These are phyloP conservation scores for Nicotiana noctiflora DNA, from an alignment of 257 asterid genomes.

Conservation along the genomic window DNA sequence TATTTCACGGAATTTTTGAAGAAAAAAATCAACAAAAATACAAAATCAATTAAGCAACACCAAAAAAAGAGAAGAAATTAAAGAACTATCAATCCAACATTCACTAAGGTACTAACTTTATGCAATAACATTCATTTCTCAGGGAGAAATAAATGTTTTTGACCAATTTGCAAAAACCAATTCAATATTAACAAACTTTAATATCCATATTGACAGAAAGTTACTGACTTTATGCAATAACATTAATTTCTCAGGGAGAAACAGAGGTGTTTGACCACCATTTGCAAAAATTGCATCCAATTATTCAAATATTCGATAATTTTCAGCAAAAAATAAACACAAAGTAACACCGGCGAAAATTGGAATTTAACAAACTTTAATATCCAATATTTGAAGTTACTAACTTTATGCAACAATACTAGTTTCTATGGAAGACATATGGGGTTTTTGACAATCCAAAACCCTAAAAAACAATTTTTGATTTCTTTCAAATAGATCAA, in stretches of 20 bases:
- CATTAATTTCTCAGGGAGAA: not conserved
- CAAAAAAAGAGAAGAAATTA: not conserved
- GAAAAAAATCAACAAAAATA: not conserved
- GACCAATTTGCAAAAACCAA: not conserved
- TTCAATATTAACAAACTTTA: not conserved
- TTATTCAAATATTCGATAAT: not conserved
- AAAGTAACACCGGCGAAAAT: not conserved
- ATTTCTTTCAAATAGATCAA: not conserved
- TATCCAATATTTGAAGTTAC: not conserved
- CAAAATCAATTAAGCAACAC: not conserved
- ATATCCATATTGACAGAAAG: not conserved
- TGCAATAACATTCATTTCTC: not conserved
- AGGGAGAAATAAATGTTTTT: too few relatives aligned
- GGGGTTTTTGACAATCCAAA: slow-evolving; percentile 7
- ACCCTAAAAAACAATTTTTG: not conserved
- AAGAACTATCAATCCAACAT: not conserved
- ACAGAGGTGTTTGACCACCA: not conserved
- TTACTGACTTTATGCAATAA: not conserved
- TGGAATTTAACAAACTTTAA: not conserved
- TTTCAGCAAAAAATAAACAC: not conserved
- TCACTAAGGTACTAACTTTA: not conserved
- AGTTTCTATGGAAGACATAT: not conserved
- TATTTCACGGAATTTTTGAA: not conserved
- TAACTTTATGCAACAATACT: not conserved
- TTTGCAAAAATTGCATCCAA: not conserved